A percentile compares a stretch with the other conserved stretches of the same genome.
These are phyloP conservation scores for Blastocladiella britannica DNA, from an alignment of 192 early-diverging fungal species.

Conservation along the genomic window DNA sequence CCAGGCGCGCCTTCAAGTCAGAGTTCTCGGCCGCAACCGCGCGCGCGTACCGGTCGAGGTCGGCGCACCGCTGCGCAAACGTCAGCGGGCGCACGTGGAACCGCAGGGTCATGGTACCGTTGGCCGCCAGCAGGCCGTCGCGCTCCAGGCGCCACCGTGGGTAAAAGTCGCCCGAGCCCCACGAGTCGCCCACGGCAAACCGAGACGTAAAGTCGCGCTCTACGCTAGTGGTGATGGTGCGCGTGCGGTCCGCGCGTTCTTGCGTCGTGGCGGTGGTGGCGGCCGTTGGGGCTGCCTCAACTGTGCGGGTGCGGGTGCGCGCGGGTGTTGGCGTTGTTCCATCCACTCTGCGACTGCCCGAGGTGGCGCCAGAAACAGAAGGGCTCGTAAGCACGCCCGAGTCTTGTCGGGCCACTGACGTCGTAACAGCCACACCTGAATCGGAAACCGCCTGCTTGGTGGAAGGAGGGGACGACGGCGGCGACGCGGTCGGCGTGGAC, in stretches of 20 bases:
- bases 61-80: not conserved
- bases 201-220: not conserved
- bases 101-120: not conserved
- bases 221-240: not conserved
- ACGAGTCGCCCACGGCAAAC: not conserved
- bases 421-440: no score
- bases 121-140: not conserved
- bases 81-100: not conserved
- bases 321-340: no score
- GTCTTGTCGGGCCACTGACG: no score
- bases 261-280: not conserved
- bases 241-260: not conserved
- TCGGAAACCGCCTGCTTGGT: no score
- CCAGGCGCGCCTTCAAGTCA: no score
- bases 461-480: no score
- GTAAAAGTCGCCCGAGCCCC: not conserved
- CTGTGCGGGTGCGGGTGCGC: not conserved
- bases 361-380: no score
- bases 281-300: not conserved
- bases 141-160: no score
- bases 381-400: no score
- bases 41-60: not conserved
- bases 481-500: no score
- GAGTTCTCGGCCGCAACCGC: not conserved
- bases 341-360: no score